Percentiles rank a stretch among this genome's conserved stretches.
phyloP scores from a whole-genome alignment of 306 rosid genomes.

The Fragaria nilgerrensis region DNA sequence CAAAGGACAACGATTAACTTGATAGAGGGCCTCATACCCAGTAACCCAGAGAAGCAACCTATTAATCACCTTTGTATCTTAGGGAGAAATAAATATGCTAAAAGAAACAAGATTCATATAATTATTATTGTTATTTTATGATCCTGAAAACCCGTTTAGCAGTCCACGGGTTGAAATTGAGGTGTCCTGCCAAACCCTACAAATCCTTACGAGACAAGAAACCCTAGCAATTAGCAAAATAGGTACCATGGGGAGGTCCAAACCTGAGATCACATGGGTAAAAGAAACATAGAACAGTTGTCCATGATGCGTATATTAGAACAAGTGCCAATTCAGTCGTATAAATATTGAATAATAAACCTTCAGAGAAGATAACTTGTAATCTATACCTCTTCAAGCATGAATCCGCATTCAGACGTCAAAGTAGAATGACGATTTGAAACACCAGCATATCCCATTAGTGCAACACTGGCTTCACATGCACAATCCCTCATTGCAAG shows the following conservation, averaged over 20 bases:
- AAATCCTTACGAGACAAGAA: neutral
- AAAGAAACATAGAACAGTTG: neutral
- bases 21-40: neutral
- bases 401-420: slow-evolving; percentile 97
- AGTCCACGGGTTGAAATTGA: neutral
- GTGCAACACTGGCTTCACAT: slow-evolving; percentile 68
- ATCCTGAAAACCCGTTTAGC: neutral
- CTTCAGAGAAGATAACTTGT: neutral
- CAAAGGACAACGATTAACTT: neutral
- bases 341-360: neutral
- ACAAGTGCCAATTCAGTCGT: neutral
- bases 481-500: slow-evolving; percentile 88
- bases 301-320: neutral
- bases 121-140: neutral
- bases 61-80: neutral
- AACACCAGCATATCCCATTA: slow-evolving; percentile 62
- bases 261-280: neutral
- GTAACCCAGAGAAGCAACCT: neutral
- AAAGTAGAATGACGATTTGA: slow-evolving; percentile 81
- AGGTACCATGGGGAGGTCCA: neutral
- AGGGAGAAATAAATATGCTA: neutral
- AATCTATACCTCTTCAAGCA: slow-evolving; percentile 88
- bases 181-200: neutral
- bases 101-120: neutral
- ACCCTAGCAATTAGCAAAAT: neutral